A percentile compares a stretch with the other conserved stretches of the same genome.
phyloP scores from a whole-genome alignment of 352 stramenopile genomes.

The Hyaloperonospora arabidopsidis region DNA sequence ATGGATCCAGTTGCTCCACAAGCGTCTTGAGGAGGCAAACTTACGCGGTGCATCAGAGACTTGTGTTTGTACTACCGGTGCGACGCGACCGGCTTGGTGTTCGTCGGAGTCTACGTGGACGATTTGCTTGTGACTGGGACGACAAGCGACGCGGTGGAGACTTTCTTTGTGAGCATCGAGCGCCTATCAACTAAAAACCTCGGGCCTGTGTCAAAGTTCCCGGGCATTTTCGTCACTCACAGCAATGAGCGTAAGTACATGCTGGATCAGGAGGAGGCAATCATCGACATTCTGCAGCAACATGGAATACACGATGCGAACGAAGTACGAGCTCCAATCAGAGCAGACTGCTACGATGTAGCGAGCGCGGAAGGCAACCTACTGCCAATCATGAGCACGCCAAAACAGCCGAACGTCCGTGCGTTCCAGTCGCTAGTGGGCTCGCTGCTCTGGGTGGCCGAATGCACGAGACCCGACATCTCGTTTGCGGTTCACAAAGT shows the following conservation, averaged over 20 bases:
- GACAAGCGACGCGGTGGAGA: not conserved
- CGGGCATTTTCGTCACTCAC: conserved; percentile 22
- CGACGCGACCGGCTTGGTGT: not conserved
- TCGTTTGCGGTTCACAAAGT: not conserved
- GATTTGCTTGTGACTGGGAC: conserved; percentile 20
- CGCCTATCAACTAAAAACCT: conserved; percentile 22
- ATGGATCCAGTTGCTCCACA: conserved; percentile 22
- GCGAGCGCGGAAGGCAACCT: not conserved
- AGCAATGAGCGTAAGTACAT: conserved; percentile 1
- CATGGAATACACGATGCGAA: not conserved
- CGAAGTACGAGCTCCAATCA: not conserved
- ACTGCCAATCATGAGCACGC: not conserved
- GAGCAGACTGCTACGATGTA: not conserved
- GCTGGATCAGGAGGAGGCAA: conserved; percentile 13
- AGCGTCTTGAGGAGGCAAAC: conserved; percentile 12
- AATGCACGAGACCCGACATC: not conserved
- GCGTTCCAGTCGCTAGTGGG: not conserved
- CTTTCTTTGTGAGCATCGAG: no score
- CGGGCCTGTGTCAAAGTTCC: conserved; percentile 15
- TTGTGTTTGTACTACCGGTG: conserved; percentile 4
- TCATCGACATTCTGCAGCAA: not conserved
- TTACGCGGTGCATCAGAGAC: not conserved
- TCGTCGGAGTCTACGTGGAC: conserved; percentile 24
- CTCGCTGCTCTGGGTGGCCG: not conserved
- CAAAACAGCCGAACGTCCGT: not conserved